Conservation (phyloP, 345 rosid genomes). For the Populus nigra region DNA sequence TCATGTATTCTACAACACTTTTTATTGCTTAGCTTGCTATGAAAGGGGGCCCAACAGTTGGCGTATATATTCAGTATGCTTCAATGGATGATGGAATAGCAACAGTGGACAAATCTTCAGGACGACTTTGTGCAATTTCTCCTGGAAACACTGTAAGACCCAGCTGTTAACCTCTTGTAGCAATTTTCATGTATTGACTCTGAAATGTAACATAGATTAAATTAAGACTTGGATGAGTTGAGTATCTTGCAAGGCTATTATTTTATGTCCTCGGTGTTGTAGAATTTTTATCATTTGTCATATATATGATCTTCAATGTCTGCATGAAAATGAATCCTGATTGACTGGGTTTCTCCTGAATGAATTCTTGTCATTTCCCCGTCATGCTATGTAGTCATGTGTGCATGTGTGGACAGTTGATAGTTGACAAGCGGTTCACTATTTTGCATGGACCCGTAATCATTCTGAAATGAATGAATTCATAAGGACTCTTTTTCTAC, state of each 20-base stretch:
- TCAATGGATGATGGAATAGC: slow-evolving; percentile 58
- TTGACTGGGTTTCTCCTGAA: background rate
- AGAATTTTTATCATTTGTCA: background rate
- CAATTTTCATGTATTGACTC: slow-evolving; percentile 13
- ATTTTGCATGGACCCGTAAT: background rate
- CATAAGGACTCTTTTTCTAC: background rate
- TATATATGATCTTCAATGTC: background rate
- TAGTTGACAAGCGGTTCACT: no score
- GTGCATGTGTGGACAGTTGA: no score
- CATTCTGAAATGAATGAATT: background rate
- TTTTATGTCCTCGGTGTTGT: background rate
- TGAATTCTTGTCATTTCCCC: background rate
- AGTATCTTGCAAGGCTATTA: background rate
- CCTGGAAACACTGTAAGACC: slow-evolving; percentile 82
- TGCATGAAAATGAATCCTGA: background rate
- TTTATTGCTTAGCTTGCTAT: slow-evolving; percentile 51
- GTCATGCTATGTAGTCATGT: no score
- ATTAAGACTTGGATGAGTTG: background rate
- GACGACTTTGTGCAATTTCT: slow-evolving; percentile 62
- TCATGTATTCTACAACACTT: slow-evolving; percentile 8
- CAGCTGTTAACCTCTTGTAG: slow-evolving; percentile 2
- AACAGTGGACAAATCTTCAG: slow-evolving; percentile 56
- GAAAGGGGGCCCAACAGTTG: slow-evolving; percentile 86
- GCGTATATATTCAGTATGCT: slow-evolving; percentile 55
- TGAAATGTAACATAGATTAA: background rate